A percentile compares a stretch with the other conserved stretches of the same genome.
phyloP scores from a whole-genome alignment of 2,329 filamentous ascomycete species.

The Aspergillus terreus region DNA sequence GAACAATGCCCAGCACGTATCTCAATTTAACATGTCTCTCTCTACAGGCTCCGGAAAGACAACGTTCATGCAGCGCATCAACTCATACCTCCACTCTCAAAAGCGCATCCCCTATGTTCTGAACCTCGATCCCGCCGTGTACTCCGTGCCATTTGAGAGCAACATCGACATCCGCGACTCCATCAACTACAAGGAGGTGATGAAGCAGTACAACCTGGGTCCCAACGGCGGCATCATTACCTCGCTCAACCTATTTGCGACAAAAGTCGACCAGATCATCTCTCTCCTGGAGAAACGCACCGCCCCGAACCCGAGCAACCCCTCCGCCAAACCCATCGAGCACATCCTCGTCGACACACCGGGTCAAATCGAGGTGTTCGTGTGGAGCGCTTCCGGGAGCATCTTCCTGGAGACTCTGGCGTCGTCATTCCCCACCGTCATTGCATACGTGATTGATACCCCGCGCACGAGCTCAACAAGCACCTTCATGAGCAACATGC shows the following conservation, averaged over 20 bases:
- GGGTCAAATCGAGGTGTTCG: slow-evolving; percentile 97
- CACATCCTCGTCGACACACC: slow-evolving; percentile 93
- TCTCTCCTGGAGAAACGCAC: slow-evolving; percentile 85
- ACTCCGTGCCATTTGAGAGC: slow-evolving; percentile 87
- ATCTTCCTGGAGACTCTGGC: slow-evolving; percentile 92
- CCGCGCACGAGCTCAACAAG: slow-evolving; percentile 87
- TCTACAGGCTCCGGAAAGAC: slow-evolving; percentile 83
- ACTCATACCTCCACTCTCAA: slow-evolving; percentile 81
- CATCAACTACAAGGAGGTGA: slow-evolving; percentile 99
- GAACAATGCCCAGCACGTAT: no score
- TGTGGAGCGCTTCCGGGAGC: slow-evolving; percentile 93
- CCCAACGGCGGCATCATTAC: slow-evolving; percentile 97
- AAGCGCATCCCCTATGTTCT: slow-evolving; percentile 86
- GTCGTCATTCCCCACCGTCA: slow-evolving; percentile 90
- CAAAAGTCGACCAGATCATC: slow-evolving; percentile 95
- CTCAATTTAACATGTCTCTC: slow-evolving; percentile 1
- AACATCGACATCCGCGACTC: slow-evolving; percentile 99
- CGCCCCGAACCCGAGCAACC: slow-evolving; percentile 50
- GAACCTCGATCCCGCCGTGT: slow-evolving; percentile 93
- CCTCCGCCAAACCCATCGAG: slow-evolving; percentile 58
- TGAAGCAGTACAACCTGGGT: slow-evolving; percentile 98
- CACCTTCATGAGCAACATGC: slow-evolving; percentile 99
- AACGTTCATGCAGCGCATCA: slow-evolving; percentile 99
- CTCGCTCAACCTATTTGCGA: slow-evolving; percentile 91
- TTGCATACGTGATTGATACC: slow-evolving; percentile 97